A percentile compares a stretch with the other conserved stretches of the same genome.
These are phyloP conservation scores for Fusarium verticillioides DNA, from an alignment of 2,329 filamentous ascomycete species.

Conservation along the genomic window DNA sequence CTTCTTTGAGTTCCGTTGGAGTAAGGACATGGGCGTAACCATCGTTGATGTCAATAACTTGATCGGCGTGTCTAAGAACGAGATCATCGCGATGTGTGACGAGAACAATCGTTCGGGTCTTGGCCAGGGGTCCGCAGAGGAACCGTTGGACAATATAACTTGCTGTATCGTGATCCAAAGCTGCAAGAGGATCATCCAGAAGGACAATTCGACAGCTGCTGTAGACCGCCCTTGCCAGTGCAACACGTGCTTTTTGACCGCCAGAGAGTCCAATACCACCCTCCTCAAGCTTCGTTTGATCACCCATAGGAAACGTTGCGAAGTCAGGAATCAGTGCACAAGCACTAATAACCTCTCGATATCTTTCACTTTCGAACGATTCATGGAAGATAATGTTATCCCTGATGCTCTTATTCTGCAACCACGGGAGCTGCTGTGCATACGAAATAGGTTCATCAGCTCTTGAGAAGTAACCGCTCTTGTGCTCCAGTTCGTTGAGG, in stretches of 20 bases:
- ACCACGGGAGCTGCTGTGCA: constrained; percentile 71
- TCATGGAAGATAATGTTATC: constrained; percentile 74
- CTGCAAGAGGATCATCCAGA: constrained; percentile 72
- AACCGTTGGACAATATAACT: constrained; percentile 70
- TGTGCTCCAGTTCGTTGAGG: constrained; percentile 74
- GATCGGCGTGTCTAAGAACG: constrained; percentile 76
- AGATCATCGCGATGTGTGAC: constrained; percentile 85
- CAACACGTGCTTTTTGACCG: constrained; percentile 71
- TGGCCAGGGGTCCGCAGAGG: constrained; percentile 68
- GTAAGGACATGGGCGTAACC: constrained; percentile 65
- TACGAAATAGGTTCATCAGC: constrained; percentile 65
- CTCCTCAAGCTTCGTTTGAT: constrained; percentile 69
- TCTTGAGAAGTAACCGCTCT: constrained; percentile 59
- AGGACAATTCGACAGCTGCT: constrained; percentile 66
- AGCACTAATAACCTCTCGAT: constrained; percentile 69
- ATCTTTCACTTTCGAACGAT: constrained; percentile 63
- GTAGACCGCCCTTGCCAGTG: constrained; percentile 71
- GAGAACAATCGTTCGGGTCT: constrained; percentile 77
- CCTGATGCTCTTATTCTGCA: constrained; percentile 72
- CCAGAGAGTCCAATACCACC: constrained; percentile 72
- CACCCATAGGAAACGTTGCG: constrained; percentile 65
- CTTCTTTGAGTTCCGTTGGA: constrained; percentile 56
- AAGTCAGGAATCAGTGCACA: constrained; percentile 69
- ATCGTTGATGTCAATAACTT: constrained; percentile 76
- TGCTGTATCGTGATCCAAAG: constrained; percentile 71